Conservation (phyloP, 2,329 filamentous ascomycete species). For the Epichloe sibirici region DNA sequence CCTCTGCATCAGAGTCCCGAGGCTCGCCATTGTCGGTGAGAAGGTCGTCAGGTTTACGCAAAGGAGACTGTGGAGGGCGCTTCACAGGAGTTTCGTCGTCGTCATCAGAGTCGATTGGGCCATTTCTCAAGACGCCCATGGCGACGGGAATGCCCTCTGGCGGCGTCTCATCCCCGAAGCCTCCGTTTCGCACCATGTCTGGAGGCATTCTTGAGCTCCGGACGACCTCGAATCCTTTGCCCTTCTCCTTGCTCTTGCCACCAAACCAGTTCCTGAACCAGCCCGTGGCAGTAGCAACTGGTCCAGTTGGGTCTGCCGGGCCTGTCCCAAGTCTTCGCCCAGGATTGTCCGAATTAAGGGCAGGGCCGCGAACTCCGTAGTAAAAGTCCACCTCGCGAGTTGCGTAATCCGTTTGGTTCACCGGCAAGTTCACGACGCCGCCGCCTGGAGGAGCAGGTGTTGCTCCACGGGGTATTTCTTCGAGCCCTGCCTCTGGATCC, state of each 20-base stretch:
- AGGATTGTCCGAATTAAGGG: constrained; percentile 67
- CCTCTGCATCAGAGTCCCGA: constrained; percentile 32
- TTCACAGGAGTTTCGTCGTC: constrained; percentile 22
- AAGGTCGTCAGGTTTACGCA: constrained; percentile 23
- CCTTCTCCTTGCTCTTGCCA: constrained; percentile 84
- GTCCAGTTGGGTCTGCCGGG: constrained; percentile 85
- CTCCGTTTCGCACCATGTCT: constrained; percentile 44
- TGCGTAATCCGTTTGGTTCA: constrained; percentile 69
- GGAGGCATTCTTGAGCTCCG: constrained; percentile 78
- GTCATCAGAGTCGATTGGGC: constrained; percentile 54
- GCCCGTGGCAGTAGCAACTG: constrained; percentile 75
- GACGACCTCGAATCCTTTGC: constrained; percentile 95
- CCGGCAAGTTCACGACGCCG: constrained; percentile 25
- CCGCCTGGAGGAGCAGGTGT: constrained; percentile 32
- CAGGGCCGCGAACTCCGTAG: constrained; percentile 82
- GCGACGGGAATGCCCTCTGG: constrained; percentile 55
- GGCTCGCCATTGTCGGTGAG: constrained; percentile 35
- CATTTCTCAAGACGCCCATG: constrained; percentile 45
- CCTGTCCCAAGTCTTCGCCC: constrained; percentile 84
- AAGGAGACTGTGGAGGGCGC: constrained; percentile 14
- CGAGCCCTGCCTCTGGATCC: constrained; percentile 24
- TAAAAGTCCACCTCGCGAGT: constrained; percentile 96
- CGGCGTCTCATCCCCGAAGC: constrained; percentile 52
- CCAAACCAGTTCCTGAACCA: constrained; percentile 76
- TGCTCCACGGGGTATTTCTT: constrained; percentile 28